These are phyloP conservation scores for Cladosporium austrohemisphaericum DNA, from an alignment of 2,329 filamentous ascomycete genomes.

Conservation along the genomic window DNA sequence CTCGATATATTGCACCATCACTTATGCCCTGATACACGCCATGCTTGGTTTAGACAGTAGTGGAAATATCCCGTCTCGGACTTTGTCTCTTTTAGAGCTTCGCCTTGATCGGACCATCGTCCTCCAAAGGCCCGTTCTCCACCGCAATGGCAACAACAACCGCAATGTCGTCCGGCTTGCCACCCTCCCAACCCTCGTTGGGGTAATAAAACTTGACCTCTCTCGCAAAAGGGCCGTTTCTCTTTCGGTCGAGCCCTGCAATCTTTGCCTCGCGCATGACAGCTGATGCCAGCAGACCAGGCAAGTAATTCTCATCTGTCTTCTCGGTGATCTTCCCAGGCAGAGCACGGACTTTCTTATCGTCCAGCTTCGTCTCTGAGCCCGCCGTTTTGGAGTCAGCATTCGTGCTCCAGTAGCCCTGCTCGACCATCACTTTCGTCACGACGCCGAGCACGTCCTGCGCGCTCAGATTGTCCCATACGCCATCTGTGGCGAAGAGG, in stretches of 20 bases:
- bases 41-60: too few species aligned
- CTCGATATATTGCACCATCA: background rate
- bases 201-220: slow-evolving; percentile 88
- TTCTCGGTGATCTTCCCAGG: slow-evolving; percentile 22
- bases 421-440: slow-evolving; percentile 61
- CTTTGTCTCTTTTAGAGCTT: slow-evolving; percentile 23
- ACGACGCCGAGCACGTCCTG: slow-evolving; percentile 82
- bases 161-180: slow-evolving; percentile 94
- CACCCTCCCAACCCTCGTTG: slow-evolving; percentile 79
- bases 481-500: slow-evolving; percentile 90
- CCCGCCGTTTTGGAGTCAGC: slow-evolving; percentile 24
- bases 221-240: slow-evolving; percentile 90
- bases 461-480: slow-evolving; percentile 92
- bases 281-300: slow-evolving; percentile 72
- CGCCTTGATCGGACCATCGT: slow-evolving; percentile 29
- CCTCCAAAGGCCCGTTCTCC: slow-evolving; percentile 47
- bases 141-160: slow-evolving; percentile 76
- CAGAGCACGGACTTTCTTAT: slow-evolving; percentile 22
- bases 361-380: slow-evolving; percentile 31
- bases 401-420: slow-evolving; percentile 33
- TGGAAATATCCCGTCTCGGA: background rate
- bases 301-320: slow-evolving; percentile 56
- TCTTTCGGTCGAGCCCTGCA: slow-evolving; percentile 74
- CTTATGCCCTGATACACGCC: too few species aligned
- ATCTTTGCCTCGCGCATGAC: slow-evolving; percentile 79